Evolutionary conservation across 83 land plant genomes (phyloP), one percentile per base, ranked within the genome.

Genomic region (Diphasiastrum complanatum): DNA sequence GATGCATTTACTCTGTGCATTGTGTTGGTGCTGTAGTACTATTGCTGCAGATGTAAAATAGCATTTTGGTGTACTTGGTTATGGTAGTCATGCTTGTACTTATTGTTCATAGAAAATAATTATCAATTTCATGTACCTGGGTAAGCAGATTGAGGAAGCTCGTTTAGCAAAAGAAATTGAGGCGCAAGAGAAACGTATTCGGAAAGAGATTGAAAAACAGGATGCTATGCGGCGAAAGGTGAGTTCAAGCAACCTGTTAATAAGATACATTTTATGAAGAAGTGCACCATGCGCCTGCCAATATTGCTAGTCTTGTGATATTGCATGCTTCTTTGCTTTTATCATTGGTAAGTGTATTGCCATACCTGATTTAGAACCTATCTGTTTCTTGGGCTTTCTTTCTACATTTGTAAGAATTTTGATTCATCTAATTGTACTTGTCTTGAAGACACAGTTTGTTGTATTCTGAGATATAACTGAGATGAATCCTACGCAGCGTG

Each of bases 141-240:
- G 19, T 28, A 10, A 51, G 34, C 67, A 89, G 91, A 76, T 4
- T 60, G 96, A 89, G 24, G 96, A 85, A 65, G 82, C 74, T 54
- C 68, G 80, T 28, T 74, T 76, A 29, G 73, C 70, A 26, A 82
- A 68, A 62, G 86, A 85, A 40, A 84, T 63, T 57, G 90, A 88
- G 75, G 77, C 80, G 2, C 75, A 89, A 64, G 91, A 79, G 61
- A 80, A 74, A 28, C 45, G 80, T 25, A 78, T 78, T 1, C 67
- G 85, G 46, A 83, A 75, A 45, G 91, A 89, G 71, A 71, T 78
- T 46, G 91, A 89, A 61, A 85, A 67, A 61, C 91, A 80, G 41
- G 91, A 89, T 47, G 64, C 65, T 31, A 40, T 81, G 67, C 72
- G 87, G 67, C 56, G 78, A 59, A 89, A 89, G 85, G 96, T 85